Percentiles rank a stretch among this genome's conserved stretches.
Conservation (phyloP, 345 rosid species). For the Brassica nigra region DNA sequence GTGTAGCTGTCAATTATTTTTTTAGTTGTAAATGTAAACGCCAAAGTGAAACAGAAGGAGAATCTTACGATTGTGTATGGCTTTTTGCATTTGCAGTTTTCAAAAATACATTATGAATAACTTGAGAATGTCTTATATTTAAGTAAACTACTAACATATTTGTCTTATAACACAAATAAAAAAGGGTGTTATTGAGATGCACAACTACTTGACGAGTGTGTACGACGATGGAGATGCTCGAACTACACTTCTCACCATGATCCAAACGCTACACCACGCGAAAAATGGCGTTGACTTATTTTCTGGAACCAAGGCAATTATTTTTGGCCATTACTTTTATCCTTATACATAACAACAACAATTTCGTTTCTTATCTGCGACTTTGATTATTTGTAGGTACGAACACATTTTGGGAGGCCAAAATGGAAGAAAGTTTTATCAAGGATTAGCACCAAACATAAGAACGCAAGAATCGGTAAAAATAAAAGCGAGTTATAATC, state of each 20-base stretch:
- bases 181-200: constrained; percentile 94
- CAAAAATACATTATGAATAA: neutral
- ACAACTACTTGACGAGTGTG: constrained; percentile 94
- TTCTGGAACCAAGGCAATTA: constrained; percentile 78
- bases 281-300: constrained; percentile 93
- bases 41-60: neutral
- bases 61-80: neutral
- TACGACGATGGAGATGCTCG: constrained; percentile 77
- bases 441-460: constrained; percentile 30
- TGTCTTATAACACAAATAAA: neutral
- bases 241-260: constrained; percentile 76
- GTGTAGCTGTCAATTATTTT: neutral
- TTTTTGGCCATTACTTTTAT: neutral
- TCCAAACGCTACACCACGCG: constrained; percentile 89
- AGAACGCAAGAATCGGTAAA: constrained; percentile 39
- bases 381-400: constrained; percentile 15
- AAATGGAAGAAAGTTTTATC: constrained; percentile 42
- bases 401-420: constrained; percentile 45
- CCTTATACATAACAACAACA: neutral
- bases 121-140: neutral
- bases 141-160: neutral
- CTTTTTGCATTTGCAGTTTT: neutral
- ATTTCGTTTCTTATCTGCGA: neutral
- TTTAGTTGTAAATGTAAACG: neutral
- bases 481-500: neutral